Percentiles rank a stretch among this genome's conserved stretches.
Evolutionary conservation across 352 stramenopile genomes (phyloP).

Genomic region (Phytopythium oedochilum): DNA sequence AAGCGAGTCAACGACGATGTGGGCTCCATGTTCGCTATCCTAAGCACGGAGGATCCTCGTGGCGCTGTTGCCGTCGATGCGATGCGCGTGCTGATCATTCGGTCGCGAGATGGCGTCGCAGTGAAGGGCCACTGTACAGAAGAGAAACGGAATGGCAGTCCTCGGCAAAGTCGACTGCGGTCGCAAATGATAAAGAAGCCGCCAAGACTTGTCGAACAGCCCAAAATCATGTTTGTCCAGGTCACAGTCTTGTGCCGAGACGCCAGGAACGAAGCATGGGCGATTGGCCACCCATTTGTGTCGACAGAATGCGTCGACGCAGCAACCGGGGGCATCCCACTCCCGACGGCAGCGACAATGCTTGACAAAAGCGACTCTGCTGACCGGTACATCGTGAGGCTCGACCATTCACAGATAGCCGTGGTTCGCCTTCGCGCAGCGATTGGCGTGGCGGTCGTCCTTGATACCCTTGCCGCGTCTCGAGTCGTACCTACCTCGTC

Average conservation of each 20-base stretch:
- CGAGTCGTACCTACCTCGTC: background rate
- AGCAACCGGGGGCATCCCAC: background rate
- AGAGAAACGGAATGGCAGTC: background rate
- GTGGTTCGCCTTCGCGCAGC: background rate
- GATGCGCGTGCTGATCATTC: background rate
- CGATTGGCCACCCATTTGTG: constrained; percentile 8
- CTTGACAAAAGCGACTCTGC: background rate
- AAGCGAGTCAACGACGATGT: background rate
- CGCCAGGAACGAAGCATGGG: constrained; percentile 10
- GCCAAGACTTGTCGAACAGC: background rate
- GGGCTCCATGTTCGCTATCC: constrained; percentile 1
- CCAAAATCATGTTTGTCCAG: constrained; percentile 6
- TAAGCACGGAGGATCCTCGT: constrained; percentile 11
- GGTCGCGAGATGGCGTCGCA: background rate
- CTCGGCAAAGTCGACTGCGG: background rate
- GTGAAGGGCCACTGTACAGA: background rate
- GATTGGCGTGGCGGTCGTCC: background rate
- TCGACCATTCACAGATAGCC: background rate
- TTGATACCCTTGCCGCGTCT: background rate
- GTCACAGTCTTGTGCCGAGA: constrained; percentile 9
- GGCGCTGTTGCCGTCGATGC: constrained; percentile 6
- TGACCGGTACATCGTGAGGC: background rate
- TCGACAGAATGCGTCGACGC: background rate
- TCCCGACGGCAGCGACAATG: background rate
- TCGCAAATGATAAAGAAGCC: background rate